Evolutionary conservation across 2,329 filamentous ascomycete species (phyloP).

Genomic region (Amylocarpus encephaloides): DNA sequence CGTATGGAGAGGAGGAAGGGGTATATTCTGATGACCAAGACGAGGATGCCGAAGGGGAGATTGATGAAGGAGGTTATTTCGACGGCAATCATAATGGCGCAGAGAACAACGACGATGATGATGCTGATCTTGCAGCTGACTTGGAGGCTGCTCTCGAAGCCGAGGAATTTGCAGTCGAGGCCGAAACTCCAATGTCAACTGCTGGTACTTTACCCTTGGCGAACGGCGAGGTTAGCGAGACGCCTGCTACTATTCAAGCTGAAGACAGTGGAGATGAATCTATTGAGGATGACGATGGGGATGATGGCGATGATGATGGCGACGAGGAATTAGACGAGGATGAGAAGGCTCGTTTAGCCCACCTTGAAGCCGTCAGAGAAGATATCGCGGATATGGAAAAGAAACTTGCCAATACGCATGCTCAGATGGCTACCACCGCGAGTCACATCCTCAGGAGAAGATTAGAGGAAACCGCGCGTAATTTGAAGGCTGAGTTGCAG

Average conservation of each 20-base stretch:
- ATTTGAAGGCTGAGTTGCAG: slow-evolving; percentile 46
- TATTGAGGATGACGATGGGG: slow-evolving; percentile 37
- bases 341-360: slow-evolving; percentile 40
- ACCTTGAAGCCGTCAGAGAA: slow-evolving; percentile 41
- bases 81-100: slow-evolving; percentile 14
- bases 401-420: slow-evolving; percentile 39
- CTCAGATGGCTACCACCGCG: slow-evolving; percentile 36
- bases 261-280: slow-evolving; percentile 37
- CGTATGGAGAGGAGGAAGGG: slow-evolving; percentile 29
- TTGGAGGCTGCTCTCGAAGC: slow-evolving; percentile 34
- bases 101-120: slow-evolving; percentile 23
- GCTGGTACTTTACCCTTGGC: slow-evolving; percentile 23
- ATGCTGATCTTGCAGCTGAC: slow-evolving; percentile 28
- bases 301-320: slow-evolving; percentile 38
- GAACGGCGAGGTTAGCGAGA: slow-evolving; percentile 20
- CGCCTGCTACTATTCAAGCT: slow-evolving; percentile 11
- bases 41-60: slow-evolving; percentile 33
- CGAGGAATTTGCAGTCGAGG: slow-evolving; percentile 32
- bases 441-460: slow-evolving; percentile 45
- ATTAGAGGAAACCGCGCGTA: slow-evolving; percentile 42
- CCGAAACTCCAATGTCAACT: slow-evolving; percentile 31
- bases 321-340: slow-evolving; percentile 45
- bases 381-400: slow-evolving; percentile 50
- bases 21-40: slow-evolving; percentile 35
- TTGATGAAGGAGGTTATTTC: slow-evolving; percentile 32